phyloP scores from a whole-genome alignment of 495 filamentous ascomycete genomes.

The Annulohypoxylon stygium region DNA sequence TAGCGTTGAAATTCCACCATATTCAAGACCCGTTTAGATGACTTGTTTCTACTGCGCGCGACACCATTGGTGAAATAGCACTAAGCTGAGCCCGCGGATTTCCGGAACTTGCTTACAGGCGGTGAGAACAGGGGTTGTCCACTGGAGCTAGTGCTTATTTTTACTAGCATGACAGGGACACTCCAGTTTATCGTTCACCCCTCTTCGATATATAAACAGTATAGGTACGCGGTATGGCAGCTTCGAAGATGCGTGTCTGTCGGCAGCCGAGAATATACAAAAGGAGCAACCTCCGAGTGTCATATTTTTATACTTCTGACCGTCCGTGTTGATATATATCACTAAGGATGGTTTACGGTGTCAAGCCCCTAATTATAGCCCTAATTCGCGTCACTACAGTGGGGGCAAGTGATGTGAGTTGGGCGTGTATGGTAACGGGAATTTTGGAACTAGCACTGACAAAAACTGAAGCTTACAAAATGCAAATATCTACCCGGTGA shows the following conservation, averaged over 20 bases:
- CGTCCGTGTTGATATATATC: background rate
- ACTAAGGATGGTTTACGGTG: background rate
- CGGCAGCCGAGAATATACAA: background rate
- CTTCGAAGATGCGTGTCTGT: background rate
- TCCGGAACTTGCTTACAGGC: background rate
- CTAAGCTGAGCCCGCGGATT: background rate
- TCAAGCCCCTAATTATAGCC: background rate
- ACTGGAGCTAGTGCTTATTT: background rate
- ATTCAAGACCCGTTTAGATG: background rate
- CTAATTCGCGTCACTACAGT: background rate
- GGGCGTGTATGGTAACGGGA: background rate
- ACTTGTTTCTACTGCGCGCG: background rate
- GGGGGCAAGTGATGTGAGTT: background rate
- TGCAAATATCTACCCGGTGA: conserved; percentile 54
- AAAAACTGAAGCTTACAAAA: background rate
- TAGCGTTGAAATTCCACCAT: background rate
- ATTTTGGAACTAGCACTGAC: background rate
- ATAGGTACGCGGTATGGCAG: background rate
- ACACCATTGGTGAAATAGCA: background rate
- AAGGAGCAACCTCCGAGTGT: background rate
- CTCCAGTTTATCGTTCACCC: background rate
- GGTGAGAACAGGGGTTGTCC: background rate
- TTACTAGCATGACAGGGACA: background rate
- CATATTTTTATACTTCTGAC: background rate
- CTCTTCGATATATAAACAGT: background rate